Conservation (phyloP, 1,284 basidiomycete genomes). For the Apiotrichum montevideense region DNA sequence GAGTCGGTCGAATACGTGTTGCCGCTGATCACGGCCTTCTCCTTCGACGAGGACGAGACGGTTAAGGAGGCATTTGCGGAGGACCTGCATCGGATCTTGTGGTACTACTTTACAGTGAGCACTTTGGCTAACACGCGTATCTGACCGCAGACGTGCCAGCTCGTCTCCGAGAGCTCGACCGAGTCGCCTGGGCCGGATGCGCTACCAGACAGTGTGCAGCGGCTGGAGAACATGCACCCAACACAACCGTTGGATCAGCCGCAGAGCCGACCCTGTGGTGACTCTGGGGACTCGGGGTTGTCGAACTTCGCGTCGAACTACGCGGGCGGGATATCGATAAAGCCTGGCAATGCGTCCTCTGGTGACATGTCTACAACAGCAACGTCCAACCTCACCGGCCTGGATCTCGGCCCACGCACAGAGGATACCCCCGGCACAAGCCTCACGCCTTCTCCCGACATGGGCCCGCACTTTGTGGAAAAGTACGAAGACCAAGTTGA, state of each 20-base stretch:
- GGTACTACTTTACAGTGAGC: slow-evolving; percentile 83
- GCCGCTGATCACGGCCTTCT: slow-evolving; percentile 77
- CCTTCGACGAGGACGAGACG: slow-evolving; percentile 81
- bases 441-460: neutral
- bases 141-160: slow-evolving; percentile 17
- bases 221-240: slow-evolving; percentile 2
- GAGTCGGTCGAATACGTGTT: slow-evolving; percentile 93
- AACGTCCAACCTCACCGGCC: neutral
- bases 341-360: too few relatives aligned
- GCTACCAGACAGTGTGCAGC: slow-evolving; percentile 3
- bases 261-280: too few relatives aligned
- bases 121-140: neutral
- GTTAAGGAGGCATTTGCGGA: slow-evolving; percentile 87
- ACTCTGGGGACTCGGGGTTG: too few relatives aligned
- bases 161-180: slow-evolving; percentile 1
- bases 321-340: too few relatives aligned
- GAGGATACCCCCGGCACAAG: slow-evolving; percentile 11
- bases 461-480: neutral
- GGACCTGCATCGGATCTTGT: slow-evolving; percentile 75
- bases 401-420: neutral
- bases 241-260: neutral
- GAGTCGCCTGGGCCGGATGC: neutral
- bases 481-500: neutral
- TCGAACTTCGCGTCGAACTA: too few relatives aligned
- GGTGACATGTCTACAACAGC: neutral